Evolutionary conservation across 352 stramenopile genomes (phyloP), one percentile per base, ranked within the genome.

Genomic region (Globisporangium splendens): DNA sequence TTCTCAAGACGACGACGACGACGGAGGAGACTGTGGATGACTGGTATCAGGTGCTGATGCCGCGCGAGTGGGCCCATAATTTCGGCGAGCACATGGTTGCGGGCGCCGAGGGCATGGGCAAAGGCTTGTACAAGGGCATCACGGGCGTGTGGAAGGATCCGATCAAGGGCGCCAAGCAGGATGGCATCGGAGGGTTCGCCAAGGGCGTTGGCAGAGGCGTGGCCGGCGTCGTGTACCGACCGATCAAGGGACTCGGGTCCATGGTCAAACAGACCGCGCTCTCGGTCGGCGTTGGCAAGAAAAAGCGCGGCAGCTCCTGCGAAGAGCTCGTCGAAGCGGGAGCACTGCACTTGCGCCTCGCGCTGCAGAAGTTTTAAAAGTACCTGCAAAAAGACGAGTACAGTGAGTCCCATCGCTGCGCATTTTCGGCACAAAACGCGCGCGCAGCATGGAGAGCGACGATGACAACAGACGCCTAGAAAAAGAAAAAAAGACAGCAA

Each of bases 61-160:
- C 80, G 5, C 68, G 66, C 14, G 83, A 86, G 56, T 93, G 83
- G 83, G 78, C 83, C 1, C 67, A 60, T 7, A 91, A 90, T 66
- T 91, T 90, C 65, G 79, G 83, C 35, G 83, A 91, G 54, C 83
- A 93, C 77, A 82, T 93, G 73, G 73, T 91, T 15, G 83, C 81
- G 3, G 83, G 77, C 0, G 83, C 77, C 50, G 81, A 90, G 66
- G 81, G 81, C 4, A 49, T 90, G 18, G 73, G 73, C 31, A 88
- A 87, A 46, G 83, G 83, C 14, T 61, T 93, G 46, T 90, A 86
- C 48, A 72, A 72, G 5, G 83, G 83, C 35, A 87, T 91, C 60
- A 91, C 77, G 0, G 81, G 81, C 21, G 72, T 93, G 7, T 89
- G 82, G 73, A 90, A 88, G 46, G 81, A 93, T 41, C 83, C 81